These are phyloP conservation scores for Brassica napus DNA, from an alignment of 345 rosid species.

Conservation along the genomic window DNA sequence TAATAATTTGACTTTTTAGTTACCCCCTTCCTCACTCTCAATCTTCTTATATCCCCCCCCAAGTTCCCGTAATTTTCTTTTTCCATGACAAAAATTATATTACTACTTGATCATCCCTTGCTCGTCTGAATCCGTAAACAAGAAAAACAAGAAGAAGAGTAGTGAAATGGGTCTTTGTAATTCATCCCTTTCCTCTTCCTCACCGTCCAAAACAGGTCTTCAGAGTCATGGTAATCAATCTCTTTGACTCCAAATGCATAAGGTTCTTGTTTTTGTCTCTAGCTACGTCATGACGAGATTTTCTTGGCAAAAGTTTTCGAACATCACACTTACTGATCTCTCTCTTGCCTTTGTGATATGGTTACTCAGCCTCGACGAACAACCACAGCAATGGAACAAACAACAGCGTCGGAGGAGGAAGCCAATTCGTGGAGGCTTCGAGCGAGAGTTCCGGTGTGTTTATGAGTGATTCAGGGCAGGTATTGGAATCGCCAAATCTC, in stretches of 20 bases:
- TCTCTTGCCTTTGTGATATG: constrained; percentile 9
- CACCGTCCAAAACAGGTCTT: constrained; percentile 21
- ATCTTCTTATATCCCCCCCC: background rate
- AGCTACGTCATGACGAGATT: background rate
- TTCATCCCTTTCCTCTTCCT: constrained; percentile 13
- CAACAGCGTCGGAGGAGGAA: constrained; percentile 42
- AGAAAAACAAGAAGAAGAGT: constrained; percentile 7
- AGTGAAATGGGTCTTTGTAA: constrained; percentile 33
- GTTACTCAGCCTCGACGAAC: constrained; percentile 19
- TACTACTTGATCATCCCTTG: constrained; percentile 18
- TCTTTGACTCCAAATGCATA: background rate
- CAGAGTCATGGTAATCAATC: constrained; percentile 21
- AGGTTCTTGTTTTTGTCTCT: constrained; percentile 9
- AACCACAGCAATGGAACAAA: constrained; percentile 38
- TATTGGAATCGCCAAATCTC: constrained; percentile 46
- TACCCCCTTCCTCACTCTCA: background rate
- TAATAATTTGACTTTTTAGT: background rate
- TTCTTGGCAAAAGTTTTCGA: background rate
- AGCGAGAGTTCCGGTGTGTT: constrained; percentile 41
- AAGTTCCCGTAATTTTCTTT: background rate
- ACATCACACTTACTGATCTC: constrained; percentile 5
- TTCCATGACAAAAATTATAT: background rate
- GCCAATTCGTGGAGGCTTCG: constrained; percentile 47
- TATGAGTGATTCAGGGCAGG: constrained; percentile 25
- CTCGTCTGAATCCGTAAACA: constrained; percentile 24